These are phyloP conservation scores for Achlya hypogyna DNA, from an alignment of 352 stramenopile genomes.

Conservation along the genomic window DNA sequence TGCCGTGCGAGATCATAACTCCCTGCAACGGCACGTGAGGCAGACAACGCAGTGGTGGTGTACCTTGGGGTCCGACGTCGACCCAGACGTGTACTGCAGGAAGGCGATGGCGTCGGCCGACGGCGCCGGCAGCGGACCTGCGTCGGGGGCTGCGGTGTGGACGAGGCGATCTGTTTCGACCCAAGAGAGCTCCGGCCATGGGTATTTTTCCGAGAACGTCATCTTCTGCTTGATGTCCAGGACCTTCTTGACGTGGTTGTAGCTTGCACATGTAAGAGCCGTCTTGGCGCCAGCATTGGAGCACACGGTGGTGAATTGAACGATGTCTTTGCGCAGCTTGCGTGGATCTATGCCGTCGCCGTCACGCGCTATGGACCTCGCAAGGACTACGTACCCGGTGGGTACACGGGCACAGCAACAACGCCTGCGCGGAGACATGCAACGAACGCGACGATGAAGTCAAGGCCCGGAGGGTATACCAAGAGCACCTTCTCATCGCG, in stretches of 20 bases:
- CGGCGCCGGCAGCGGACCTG: slow-evolving; percentile 28
- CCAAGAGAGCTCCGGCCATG: slow-evolving; percentile 87
- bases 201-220: slow-evolving; percentile 41
- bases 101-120: slow-evolving; percentile 83
- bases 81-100: slow-evolving; percentile 99
- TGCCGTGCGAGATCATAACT: slow-evolving; percentile 95
- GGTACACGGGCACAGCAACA: slow-evolving; percentile 89
- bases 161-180: slow-evolving; percentile 74
- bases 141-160: slow-evolving; percentile 34
- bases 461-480: slow-evolving; percentile 94
- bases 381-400: slow-evolving; percentile 30
- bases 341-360: slow-evolving; percentile 66
- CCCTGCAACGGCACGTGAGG: slow-evolving; percentile 33
- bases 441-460: slow-evolving; percentile 97
- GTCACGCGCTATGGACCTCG: slow-evolving; percentile 17
- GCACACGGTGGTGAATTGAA: slow-evolving; percentile 92
- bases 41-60: not conserved
- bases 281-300: slow-evolving; percentile 85
- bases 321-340: slow-evolving; percentile 92
- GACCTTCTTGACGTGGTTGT: slow-evolving; percentile 94
- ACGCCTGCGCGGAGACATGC: slow-evolving; percentile 90
- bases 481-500: slow-evolving; percentile 85
- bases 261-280: slow-evolving; percentile 89
- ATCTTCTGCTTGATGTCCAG: slow-evolving; percentile 73
- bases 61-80: slow-evolving; percentile 92